Base-by-base conservation (phyloP, 441 rosid genomes). In the Eutrema salsugineum region DNA sequence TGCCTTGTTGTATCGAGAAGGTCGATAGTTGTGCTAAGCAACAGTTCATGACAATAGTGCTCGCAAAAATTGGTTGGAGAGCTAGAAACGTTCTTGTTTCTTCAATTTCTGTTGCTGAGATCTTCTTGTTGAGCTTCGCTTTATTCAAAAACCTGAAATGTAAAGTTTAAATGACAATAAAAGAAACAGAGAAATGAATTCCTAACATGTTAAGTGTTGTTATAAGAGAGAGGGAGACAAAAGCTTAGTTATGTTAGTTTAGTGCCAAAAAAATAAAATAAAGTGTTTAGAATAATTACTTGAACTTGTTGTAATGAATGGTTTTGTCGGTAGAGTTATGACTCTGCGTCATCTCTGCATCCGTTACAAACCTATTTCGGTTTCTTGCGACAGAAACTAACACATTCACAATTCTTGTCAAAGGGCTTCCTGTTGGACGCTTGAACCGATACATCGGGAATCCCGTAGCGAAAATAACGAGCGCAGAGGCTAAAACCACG, bases 41-140 rank as follows among this genome's bases (percentile, higher is more conserved):
- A 22, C 86, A 81, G 68, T 77, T 87, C 88, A 80, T 83, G 78
- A 82, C 51, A 67, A 89, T 84, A 5, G 90, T 85, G 86, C 86
- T 78, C 3, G 15, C 80, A 30, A 85, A 87, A 22, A 87, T 85
- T 19, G 91, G 94, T 48, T 68, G 73, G 27, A 89, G 79, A 33
- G 85, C 81, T 1, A 84, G 47, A 73, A 87, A 81, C n/a, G 80
- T 77, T 79, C 64, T 83, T 75, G 86, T 76, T 83, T 87, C 88
- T 46, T 84, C 83, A 15, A 89, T 81, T 7, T 83, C 72, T 27
- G 62, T 56, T 43, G 55, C 68, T 24, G 77, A 73, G 43, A 82
- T 51, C 10, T 24, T 78, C 66, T 36, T 79, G 53, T 81, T 76
- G 9, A 60, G 32, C 24, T 60, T 62, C 17, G 88, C 88, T 70